These are phyloP conservation scores for Cadophora luteo-olivacea DNA, from an alignment of 2,329 filamentous ascomycete genomes.

Conservation along the genomic window DNA sequence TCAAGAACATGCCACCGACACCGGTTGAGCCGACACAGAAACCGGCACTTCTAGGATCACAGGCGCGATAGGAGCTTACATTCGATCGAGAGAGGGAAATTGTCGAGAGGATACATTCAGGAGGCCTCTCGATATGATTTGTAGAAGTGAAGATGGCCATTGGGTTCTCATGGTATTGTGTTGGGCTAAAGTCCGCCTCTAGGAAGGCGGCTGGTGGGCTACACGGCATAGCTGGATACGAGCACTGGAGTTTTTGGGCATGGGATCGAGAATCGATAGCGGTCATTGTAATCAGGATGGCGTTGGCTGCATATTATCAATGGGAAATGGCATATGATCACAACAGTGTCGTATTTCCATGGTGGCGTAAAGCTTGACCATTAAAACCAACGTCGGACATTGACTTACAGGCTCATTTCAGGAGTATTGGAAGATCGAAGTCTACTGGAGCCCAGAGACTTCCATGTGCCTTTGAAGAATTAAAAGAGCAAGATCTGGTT, in stretches of 20 bases:
- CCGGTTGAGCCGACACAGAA: constrained; percentile 54
- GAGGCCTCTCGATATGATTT: not conserved
- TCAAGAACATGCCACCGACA: constrained; percentile 69
- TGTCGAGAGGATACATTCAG: not conserved
- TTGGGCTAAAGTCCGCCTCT: not conserved
- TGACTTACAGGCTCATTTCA: not conserved
- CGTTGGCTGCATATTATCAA: constrained; percentile 33
- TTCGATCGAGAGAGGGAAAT: not conserved
- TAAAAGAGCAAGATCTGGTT: too few relatives aligned
- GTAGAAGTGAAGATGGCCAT: not conserved
- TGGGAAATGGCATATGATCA: constrained; percentile 14
- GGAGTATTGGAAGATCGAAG: not conserved
- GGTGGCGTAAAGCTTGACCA: not conserved
- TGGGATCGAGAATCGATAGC: constrained; percentile 33
- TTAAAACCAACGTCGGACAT: not conserved
- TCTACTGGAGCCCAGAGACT: too few relatives aligned
- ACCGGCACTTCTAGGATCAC: constrained; percentile 43
- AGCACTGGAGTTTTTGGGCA: constrained; percentile 40
- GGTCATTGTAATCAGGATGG: constrained; percentile 34
- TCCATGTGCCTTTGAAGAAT: too few relatives aligned
- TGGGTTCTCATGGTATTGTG: constrained; percentile 1
- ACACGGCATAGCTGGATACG: constrained; percentile 33
- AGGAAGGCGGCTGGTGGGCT: not conserved
- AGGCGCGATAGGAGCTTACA: constrained; percentile 32
- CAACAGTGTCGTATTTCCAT: not conserved